A percentile compares a stretch with the other conserved stretches of the same genome.
Evolutionary conservation across 2,329 filamentous ascomycete species (phyloP).

Genomic region (Paradendryphiella salina): DNA sequence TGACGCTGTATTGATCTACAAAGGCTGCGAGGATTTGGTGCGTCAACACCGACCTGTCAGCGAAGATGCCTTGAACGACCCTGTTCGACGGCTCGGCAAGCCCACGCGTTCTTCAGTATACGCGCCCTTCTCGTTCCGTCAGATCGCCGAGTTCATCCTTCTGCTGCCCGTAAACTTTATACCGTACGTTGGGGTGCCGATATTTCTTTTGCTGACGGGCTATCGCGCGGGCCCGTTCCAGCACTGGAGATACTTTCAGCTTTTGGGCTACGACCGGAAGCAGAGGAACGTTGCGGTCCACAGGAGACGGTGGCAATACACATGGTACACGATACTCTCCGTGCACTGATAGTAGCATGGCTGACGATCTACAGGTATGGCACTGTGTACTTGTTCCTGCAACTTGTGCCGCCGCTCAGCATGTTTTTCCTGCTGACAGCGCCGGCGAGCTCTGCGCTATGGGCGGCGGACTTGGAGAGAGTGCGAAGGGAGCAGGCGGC

Average conservation of each 20-base stretch:
- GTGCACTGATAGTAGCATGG: background rate
- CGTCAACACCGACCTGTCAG: conserved; percentile 56
- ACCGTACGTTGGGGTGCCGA: conserved; percentile 76
- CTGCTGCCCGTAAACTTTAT: conserved; percentile 77
- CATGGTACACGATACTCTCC: conserved; percentile 60
- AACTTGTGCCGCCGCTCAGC: conserved; percentile 87
- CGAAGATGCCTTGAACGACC: conserved; percentile 68
- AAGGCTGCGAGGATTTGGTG: conserved; percentile 65
- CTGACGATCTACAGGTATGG: conserved; percentile 65
- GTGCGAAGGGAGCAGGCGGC: conserved; percentile 33
- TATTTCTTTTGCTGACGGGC: conserved; percentile 87
- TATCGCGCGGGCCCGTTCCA: conserved; percentile 85
- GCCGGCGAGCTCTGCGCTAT: conserved; percentile 80
- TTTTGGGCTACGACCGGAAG: conserved; percentile 73
- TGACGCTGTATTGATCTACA: conserved; percentile 73
- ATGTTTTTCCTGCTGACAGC: conserved; percentile 93
- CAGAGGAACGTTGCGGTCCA: conserved; percentile 72
- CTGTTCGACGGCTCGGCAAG: conserved; percentile 80
- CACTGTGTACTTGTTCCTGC: conserved; percentile 77
- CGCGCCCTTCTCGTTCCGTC: conserved; percentile 86
- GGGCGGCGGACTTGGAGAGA: conserved; percentile 76
- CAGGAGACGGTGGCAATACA: conserved; percentile 75
- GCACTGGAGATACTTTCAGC: conserved; percentile 86
- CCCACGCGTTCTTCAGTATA: conserved; percentile 77
- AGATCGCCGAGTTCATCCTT: conserved; percentile 79